Base-by-base conservation (phyloP, 805 yeast species). In the Starmera pachycereana region DNA sequence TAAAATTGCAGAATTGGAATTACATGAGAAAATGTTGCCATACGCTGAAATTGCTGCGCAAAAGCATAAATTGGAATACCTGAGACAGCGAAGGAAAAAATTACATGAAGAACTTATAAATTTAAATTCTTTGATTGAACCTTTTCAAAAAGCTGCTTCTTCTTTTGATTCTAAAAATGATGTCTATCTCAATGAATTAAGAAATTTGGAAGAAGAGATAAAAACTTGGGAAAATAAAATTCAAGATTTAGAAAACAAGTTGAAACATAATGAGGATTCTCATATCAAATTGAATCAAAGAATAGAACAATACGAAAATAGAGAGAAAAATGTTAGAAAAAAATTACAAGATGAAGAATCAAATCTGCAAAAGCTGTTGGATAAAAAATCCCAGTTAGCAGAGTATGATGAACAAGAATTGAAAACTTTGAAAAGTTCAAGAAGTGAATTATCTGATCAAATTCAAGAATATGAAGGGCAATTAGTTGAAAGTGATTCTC, bases 21-120 rank as follows among this genome's bases (percentile, higher is more conserved):
- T 62, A 33, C 79, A 78, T 53, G 61, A 65, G 39, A 66, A 68
- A 37, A 48, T 74, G 12, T 47, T 71, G 18, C 76, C 75, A 3
- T 72, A 73, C 48, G 76, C 72, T 14, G 65, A 65, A 28, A 52
- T 71, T 7, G 68, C 68, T 32, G 70, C 68, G 32, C 60, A 61
- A 33, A 43, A 52, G 29, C 37, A 22, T 12, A 46, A 51, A 37
- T 37, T 38, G 8, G 43, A 45, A 13, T 36, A 27, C 3, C 40
- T 52, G 13, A 61, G 59, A 33, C 46, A 43, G 6, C 55, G 56
- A 25, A 51, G 62, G 29, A 48, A 52, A 10, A 38, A 37, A 4
- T 52, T 52, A 12, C 58, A 61, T 43, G 46, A 40, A 8, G 56
- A 54, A 18, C 49, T 58, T 13, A 57, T 52, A 12, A 48, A 42